These are phyloP conservation scores for Tricholoma bakamatsutake DNA, from an alignment of 768 basidiomycete genomes.

Conservation along the genomic window DNA sequence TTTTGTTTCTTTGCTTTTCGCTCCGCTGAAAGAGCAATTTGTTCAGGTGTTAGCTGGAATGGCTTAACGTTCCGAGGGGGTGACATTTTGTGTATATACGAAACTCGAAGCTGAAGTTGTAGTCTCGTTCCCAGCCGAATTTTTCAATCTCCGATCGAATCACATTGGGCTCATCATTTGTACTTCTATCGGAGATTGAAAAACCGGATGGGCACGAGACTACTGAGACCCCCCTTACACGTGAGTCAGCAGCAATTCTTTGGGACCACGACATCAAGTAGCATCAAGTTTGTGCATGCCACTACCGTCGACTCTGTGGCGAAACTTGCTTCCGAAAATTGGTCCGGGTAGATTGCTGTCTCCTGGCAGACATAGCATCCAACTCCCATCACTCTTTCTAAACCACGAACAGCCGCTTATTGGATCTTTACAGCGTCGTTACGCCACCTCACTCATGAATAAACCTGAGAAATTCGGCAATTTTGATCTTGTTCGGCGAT, in stretches of 20 bases:
- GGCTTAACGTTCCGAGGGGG: slow-evolving; percentile 5
- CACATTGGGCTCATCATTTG: too few species aligned
- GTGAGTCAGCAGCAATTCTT: too few species aligned
- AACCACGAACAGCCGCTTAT: slow-evolving; percentile 6
- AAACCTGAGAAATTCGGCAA: slow-evolving; percentile 52
- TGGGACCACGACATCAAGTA: background rate
- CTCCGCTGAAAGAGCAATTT: slow-evolving; percentile 47
- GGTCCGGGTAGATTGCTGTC: slow-evolving; percentile 7
- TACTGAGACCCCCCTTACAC: too few species aligned
- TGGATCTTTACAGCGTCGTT: slow-evolving; percentile 3
- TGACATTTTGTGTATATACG: background rate
- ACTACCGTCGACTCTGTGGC: slow-evolving; percentile 24
- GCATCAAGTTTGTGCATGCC: slow-evolving; percentile 29
- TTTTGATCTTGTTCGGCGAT: slow-evolving; percentile 74
- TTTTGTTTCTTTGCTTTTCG: slow-evolving; percentile 38
- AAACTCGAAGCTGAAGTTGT: background rate
- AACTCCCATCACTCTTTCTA: background rate
- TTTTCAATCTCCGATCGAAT: too few species aligned
- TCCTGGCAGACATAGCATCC: background rate
- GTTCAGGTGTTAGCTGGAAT: slow-evolving; percentile 40
- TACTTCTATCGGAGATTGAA: too few species aligned
- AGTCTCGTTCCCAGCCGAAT: too few species aligned
- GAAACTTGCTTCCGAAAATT: slow-evolving; percentile 12
- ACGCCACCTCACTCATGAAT: slow-evolving; percentile 24
- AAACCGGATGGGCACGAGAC: too few species aligned